Base-by-base conservation (phyloP, 352 stramenopile genomes). In the Globisporangium barbulae region DNA sequence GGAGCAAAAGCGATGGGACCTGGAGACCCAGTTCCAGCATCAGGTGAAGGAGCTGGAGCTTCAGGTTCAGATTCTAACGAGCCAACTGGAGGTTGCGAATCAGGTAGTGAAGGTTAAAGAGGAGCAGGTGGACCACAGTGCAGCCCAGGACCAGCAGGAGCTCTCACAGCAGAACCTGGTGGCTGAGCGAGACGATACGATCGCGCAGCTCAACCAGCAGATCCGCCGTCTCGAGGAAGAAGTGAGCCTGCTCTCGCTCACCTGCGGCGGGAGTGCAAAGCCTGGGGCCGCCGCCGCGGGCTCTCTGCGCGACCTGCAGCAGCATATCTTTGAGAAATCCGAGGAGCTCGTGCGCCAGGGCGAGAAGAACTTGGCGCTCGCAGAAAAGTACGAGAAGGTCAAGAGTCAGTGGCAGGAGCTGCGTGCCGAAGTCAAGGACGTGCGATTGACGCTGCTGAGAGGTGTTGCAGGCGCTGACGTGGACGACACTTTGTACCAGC, bases 281-380 rank as follows among this genome's bases (percentile, higher is more conserved):
- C 63, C 63, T 22, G 61, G 72, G 0, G 73, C 79, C n/a, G 67
- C 66, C 21, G 69, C 65, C 9, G 69, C 68, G 2, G 48, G 59
- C 0, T 66, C 70, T 12, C 45, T 89, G 28, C 71, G 75, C 9
- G 81, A 83, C 25, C 65, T 91, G 52, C 82, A 92, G 53, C 70
- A 93, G 25, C 78, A 90, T 45, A 66, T 94, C 25, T 91, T 88
- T 63, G 37, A 72, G 13, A 94, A 91, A 53, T 90, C 77, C 0
- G 71, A 89, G 54, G 82, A 91, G 67, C 79, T 93, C 22, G 82
- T 94, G 10, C 65, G 78, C 22, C 83, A 93, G 67, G 80, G 76
- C 7, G 85, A 94, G 64, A 91, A 88, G 54, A 76, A 88, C 41
- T 42, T 94, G 17, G 65, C 68, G 25, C 61, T 89, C 15, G 75